Evolutionary conservation across 2,329 filamentous ascomycete genomes (phyloP).

Genomic region (Xylaria sp.): DNA sequence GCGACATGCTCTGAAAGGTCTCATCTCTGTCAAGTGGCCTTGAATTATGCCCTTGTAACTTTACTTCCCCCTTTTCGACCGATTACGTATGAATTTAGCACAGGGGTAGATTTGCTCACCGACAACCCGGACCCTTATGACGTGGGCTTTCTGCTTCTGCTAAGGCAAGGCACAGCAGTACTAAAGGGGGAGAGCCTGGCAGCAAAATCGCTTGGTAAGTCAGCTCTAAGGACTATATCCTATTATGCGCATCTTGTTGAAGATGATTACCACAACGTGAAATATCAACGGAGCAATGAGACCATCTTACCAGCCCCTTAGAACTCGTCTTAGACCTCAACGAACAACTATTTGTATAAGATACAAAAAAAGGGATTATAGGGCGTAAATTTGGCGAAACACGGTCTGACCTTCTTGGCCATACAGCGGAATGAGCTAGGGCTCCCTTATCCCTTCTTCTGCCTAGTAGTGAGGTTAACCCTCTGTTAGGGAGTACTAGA

Average conservation of each 20-base stretch:
- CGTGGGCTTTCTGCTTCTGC: conserved; percentile 1
- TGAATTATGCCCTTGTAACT: neutral
- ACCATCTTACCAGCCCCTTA: too few species aligned
- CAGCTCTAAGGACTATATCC: neutral
- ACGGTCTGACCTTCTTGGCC: too few species aligned
- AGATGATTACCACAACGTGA: neutral
- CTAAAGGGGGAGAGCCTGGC: neutral
- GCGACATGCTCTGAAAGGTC: too few species aligned
- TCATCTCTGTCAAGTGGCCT: neutral
- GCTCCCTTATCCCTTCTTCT: too few species aligned
- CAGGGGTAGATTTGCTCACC: neutral
- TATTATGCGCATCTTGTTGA: neutral
- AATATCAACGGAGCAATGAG: neutral
- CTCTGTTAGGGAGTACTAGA: neutral
- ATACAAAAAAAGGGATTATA: too few species aligned
- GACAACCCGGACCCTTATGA: neutral
- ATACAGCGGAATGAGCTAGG: too few species aligned
- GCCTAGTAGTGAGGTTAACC: neutral
- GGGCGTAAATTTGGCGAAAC: too few species aligned
- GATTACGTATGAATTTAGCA: conserved; percentile 1
- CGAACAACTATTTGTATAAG: too few species aligned
- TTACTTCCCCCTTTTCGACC: neutral
- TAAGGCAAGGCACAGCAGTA: neutral
- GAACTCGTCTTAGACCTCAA: too few species aligned
- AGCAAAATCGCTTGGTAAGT: neutral